phyloP scores from a whole-genome alignment of 108 stramenopile genomes.

The Cylindrotheca fusiformis region DNA sequence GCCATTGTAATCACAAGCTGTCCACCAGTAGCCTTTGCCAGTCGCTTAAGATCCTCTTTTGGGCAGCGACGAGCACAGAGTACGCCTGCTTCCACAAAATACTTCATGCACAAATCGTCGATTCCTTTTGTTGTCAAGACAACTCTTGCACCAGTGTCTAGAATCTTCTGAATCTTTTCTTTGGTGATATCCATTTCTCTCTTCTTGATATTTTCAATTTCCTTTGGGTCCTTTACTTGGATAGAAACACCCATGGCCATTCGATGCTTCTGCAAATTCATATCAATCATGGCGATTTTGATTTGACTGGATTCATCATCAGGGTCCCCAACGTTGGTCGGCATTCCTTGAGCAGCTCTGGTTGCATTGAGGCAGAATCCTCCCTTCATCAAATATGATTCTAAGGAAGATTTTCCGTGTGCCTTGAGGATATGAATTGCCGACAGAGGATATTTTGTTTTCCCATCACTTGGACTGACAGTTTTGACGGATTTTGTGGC shows the following conservation, averaged over 20 bases:
- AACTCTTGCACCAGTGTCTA: conserved; percentile 95
- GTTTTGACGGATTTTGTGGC: conserved; percentile 88
- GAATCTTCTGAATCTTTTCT: conserved; percentile 97
- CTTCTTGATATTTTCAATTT: conserved; percentile 96
- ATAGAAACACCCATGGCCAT: conserved; percentile 99
- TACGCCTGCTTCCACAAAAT: conserved; percentile 99
- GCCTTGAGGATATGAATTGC: conserved; percentile 99
- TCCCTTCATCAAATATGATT: conserved; percentile 92
- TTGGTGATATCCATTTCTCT: conserved; percentile 99
- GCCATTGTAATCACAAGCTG: conserved; percentile 95
- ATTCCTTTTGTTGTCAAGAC: conserved; percentile 99
- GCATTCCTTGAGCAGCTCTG: conserved; percentile 97
- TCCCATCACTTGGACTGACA: conserved; percentile 8
- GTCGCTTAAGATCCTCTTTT: conserved; percentile 95
- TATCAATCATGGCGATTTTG: conserved; percentile 97
- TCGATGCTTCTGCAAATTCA: conserved; percentile 98
- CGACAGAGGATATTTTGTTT: conserved; percentile 88
- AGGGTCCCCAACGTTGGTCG: conserved; percentile 69
- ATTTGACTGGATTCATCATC: conserved; percentile 40
- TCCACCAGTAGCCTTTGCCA: conserved; percentile 99
- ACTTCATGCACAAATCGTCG: conserved; percentile 99
- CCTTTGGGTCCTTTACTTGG: conserved; percentile 85
- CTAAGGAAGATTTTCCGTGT: conserved; percentile 94
- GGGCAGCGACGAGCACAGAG: conserved; percentile 93
- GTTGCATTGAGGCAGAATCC: conserved; percentile 95